Conservation (phyloP, 371 early-diverging fungal species). For the Batkoa obscura region DNA sequence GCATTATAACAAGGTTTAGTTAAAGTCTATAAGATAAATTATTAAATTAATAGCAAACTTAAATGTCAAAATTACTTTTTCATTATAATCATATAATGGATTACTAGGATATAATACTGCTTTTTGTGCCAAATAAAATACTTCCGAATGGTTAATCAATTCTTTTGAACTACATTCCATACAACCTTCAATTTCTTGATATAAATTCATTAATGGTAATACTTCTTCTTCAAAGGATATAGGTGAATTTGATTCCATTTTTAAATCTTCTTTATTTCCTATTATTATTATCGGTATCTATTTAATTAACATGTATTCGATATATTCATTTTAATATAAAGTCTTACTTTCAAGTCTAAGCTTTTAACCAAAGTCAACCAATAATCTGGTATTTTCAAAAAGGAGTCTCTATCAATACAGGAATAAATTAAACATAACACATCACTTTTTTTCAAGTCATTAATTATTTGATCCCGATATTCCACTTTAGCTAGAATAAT, state of each 20-base stretch:
- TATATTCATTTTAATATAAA: background rate
- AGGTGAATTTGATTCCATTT: conserved; percentile 60
- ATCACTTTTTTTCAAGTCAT: conserved; percentile 84
- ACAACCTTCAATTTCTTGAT: conserved; percentile 96
- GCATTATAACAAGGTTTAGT: conserved; percentile 88
- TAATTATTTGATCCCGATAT: conserved; percentile 65
- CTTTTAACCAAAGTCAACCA: conserved; percentile 87
- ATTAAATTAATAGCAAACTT: too few species aligned
- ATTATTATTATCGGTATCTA: conserved; percentile 89
- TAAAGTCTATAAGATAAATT: too few species aligned
- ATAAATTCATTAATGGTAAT: conserved; percentile 91
- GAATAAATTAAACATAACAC: conserved; percentile 93
- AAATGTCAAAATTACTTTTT: conserved; percentile 36
- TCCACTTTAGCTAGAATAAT: conserved; percentile 48
- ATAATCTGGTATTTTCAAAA: conserved; percentile 57
- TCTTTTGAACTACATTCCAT: conserved; percentile 94
- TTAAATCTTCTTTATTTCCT: conserved; percentile 90
- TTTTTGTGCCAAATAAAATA: conserved; percentile 97
- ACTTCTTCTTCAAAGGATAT: conserved; percentile 76
- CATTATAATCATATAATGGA: conserved; percentile 83
- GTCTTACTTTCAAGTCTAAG: conserved; percentile 68
- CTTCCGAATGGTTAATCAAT: conserved; percentile 82
- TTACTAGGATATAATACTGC: conserved; percentile 93
- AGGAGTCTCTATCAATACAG: conserved; percentile 61
- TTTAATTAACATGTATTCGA: background rate